These are phyloP conservation scores for Neurospora crassa DNA, from an alignment of 2,329 filamentous ascomycete species.

Conservation along the genomic window DNA sequence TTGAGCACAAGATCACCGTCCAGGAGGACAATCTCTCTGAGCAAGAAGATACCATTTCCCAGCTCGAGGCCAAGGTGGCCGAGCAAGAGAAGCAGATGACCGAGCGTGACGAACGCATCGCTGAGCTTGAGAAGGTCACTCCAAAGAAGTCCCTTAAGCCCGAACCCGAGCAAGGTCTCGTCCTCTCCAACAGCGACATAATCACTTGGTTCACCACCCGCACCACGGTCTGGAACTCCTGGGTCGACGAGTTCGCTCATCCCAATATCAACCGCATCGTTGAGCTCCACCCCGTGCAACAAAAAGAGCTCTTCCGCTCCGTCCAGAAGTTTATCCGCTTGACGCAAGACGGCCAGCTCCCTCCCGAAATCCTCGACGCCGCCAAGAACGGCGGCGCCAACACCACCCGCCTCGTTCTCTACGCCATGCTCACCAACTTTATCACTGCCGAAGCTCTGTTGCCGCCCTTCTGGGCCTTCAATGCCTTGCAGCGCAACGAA, in stretches of 20 bases:
- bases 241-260: slow-evolving; percentile 8
- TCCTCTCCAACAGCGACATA: background rate
- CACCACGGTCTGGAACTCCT: slow-evolving; percentile 5
- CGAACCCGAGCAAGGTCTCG: no score
- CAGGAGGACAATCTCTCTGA: no score
- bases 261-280: slow-evolving; percentile 4
- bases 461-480: slow-evolving; percentile 13
- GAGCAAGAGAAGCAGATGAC: no score
- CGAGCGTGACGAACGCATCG: no score
- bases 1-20: no score
- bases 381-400: no score
- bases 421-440: slow-evolving; percentile 11
- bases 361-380: no score
- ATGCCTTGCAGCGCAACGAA: no score
- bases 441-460: slow-evolving; percentile 5
- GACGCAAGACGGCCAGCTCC: background rate
- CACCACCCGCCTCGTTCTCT: slow-evolving; percentile 5
- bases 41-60: no score
- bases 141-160: no score
- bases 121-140: no score
- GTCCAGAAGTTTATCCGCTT: slow-evolving; percentile 10
- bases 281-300: slow-evolving; percentile 11
- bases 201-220: slow-evolving; percentile 3
- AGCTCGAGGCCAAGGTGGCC: no score
- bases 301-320: slow-evolving; percentile 5